phyloP scores from a whole-genome alignment of 2,329 filamentous ascomycete genomes.

The Colletotrichum trifolii region DNA sequence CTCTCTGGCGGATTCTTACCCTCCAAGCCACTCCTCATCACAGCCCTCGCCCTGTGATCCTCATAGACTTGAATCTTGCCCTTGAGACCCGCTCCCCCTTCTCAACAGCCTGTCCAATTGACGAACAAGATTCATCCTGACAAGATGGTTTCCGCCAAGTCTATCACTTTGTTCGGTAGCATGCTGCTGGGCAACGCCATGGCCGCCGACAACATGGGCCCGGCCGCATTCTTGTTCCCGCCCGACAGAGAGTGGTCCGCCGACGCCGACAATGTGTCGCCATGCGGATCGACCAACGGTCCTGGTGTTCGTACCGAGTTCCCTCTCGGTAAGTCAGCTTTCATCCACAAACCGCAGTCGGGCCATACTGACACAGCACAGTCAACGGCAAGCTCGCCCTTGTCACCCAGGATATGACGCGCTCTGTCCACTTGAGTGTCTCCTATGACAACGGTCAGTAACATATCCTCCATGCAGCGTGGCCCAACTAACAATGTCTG shows the following conservation, averaged over 20 bases:
- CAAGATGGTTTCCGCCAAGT: constrained; percentile 37
- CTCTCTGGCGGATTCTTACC: neutral
- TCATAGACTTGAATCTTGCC: constrained; percentile 23
- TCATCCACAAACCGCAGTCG: neutral
- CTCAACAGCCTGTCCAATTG: constrained; percentile 24
- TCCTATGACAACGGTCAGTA: constrained; percentile 61
- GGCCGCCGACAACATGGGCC: constrained; percentile 55
- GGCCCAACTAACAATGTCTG: neutral
- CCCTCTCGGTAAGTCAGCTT: constrained; percentile 58
- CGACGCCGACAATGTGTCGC: constrained; percentile 64
- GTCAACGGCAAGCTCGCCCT: constrained; percentile 66
- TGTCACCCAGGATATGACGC: constrained; percentile 68
- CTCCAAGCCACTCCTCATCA: constrained; percentile 21
- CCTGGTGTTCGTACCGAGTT: constrained; percentile 65
- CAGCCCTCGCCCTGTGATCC: constrained; percentile 24
- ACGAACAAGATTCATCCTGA: constrained; percentile 9
- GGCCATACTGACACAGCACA: constrained; percentile 39
- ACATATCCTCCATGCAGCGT: neutral
- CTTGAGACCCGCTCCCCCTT: constrained; percentile 18
- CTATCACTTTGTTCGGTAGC: constrained; percentile 24
- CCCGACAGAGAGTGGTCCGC: constrained; percentile 66
- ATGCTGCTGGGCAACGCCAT: constrained; percentile 35
- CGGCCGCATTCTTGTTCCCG: constrained; percentile 70
- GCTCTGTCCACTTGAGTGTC: constrained; percentile 63
- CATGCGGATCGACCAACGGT: constrained; percentile 64